phyloP scores from a whole-genome alignment of 345 rosid species.

The Syzygium oleosum region DNA sequence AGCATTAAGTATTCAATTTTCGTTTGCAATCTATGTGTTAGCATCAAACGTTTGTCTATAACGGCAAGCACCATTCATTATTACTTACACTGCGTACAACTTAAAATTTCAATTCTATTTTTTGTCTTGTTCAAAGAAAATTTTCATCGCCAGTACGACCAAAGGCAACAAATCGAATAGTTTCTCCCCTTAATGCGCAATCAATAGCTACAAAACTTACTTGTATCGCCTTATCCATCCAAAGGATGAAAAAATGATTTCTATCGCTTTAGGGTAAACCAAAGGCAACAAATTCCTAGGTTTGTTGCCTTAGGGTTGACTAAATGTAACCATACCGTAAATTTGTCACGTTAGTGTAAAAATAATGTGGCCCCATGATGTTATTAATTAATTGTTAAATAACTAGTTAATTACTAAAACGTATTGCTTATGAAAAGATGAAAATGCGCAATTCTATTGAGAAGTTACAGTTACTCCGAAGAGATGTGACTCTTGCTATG shows the following conservation, averaged over 20 bases:
- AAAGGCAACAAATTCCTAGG: background rate
- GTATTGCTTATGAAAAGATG: too few relatives aligned
- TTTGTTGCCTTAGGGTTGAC: background rate
- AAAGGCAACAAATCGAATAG: background rate
- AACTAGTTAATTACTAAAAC: too few relatives aligned
- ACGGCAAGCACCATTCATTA: background rate
- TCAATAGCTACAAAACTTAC: background rate
- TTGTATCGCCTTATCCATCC: background rate
- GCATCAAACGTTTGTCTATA: background rate
- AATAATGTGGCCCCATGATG: too few relatives aligned
- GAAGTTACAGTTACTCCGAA: too few relatives aligned
- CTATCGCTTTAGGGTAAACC: background rate
- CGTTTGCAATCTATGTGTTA: background rate
- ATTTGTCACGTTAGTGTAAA: too few relatives aligned
- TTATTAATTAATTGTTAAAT: too few relatives aligned
- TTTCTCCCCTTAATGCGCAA: background rate
- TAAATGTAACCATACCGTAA: too few relatives aligned
- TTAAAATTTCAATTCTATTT: background rate
- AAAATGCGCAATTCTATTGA: too few relatives aligned
- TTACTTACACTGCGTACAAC: background rate
- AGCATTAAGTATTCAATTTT: background rate
- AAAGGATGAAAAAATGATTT: background rate
- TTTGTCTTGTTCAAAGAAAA: background rate
- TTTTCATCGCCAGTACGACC: background rate
- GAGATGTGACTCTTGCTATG: too few relatives aligned